Percentiles rank a stretch among this genome's conserved stretches.
Conservation (phyloP, 192 early-diverging fungal genomes). For the Backusella mclennaniae region DNA sequence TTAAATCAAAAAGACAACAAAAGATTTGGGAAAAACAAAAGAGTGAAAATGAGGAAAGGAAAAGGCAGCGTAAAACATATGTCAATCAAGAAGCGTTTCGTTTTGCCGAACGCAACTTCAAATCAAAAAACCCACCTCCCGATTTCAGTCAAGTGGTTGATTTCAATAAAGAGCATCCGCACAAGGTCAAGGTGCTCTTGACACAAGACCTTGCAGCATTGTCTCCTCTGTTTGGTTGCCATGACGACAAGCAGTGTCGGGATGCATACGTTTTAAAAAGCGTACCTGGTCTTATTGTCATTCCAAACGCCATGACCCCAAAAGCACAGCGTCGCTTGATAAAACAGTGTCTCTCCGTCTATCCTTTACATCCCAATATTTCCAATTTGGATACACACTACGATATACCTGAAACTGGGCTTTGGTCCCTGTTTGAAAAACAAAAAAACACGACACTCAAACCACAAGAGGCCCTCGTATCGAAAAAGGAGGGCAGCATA, state of each 20-base stretch:
- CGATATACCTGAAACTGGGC: constrained; percentile 53
- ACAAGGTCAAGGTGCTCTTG: neutral
- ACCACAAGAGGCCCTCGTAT: constrained; percentile 29
- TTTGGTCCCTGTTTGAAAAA: constrained; percentile 56
- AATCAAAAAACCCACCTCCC: constrained; percentile 45
- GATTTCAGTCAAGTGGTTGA: constrained; percentile 57
- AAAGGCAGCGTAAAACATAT: constrained; percentile 24
- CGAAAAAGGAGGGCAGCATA: constrained; percentile 9
- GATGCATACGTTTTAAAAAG: neutral
- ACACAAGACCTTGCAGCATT: constrained; percentile 8
- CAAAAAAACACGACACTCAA: constrained; percentile 21
- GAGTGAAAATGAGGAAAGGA: constrained; percentile 11
- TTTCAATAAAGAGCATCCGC: constrained; percentile 33
- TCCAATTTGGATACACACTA: constrained; percentile 92
- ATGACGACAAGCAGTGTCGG: neutral
- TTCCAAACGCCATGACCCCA: constrained; percentile 72
- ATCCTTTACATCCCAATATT: constrained; percentile 74
- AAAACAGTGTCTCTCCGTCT: constrained; percentile 70
- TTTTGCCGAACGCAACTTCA: constrained; percentile 64
- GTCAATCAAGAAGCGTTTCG: constrained; percentile 64
- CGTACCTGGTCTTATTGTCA: constrained; percentile 63
- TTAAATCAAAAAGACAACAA: constrained; percentile 30
- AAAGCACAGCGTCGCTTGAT: constrained; percentile 68
- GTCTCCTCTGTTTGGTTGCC: constrained; percentile 11
- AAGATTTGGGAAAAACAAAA: constrained; percentile 26